Evolutionary conservation across 2,329 filamentous ascomycete species (phyloP).

Genomic region (Epichloe sibirici): DNA sequence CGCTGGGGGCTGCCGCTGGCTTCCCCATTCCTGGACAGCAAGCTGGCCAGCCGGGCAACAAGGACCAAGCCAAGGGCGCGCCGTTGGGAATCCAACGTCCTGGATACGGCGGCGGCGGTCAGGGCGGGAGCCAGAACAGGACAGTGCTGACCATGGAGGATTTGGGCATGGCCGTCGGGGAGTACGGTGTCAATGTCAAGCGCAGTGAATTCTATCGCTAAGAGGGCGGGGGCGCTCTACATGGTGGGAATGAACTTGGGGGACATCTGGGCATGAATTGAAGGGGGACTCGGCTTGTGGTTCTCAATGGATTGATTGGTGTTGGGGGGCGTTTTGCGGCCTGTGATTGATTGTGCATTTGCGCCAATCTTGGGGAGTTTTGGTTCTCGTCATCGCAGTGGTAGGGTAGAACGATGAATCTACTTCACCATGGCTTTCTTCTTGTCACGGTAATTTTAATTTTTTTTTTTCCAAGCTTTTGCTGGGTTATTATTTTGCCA

Average conservation of each 20-base stretch:
- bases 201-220: constrained; percentile 91
- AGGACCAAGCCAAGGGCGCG: constrained; percentile 44
- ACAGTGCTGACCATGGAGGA: constrained; percentile 99
- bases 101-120: constrained; percentile 77
- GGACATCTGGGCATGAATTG: not conserved
- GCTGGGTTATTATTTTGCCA: not conserved
- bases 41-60: constrained; percentile 41
- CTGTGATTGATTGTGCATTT: not conserved
- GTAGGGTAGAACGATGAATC: not conserved
- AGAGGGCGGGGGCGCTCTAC: not conserved
- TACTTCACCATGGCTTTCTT: not conserved
- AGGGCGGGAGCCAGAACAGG: constrained; percentile 76
- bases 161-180: constrained; percentile 90
- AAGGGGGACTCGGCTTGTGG: not conserved
- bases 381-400: not conserved
- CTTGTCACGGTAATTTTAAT: not conserved
- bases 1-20: constrained; percentile 62
- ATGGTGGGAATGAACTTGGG: not conserved
- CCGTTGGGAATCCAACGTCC: constrained; percentile 63
- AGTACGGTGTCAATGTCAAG: constrained; percentile 97
- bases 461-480: not conserved
- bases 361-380: not conserved
- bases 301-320: not conserved
- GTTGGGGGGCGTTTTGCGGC: not conserved
- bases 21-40: constrained; percentile 54